These are phyloP conservation scores for Candida manassasensis DNA, from an alignment of 805 yeast species.

Conservation along the genomic window DNA sequence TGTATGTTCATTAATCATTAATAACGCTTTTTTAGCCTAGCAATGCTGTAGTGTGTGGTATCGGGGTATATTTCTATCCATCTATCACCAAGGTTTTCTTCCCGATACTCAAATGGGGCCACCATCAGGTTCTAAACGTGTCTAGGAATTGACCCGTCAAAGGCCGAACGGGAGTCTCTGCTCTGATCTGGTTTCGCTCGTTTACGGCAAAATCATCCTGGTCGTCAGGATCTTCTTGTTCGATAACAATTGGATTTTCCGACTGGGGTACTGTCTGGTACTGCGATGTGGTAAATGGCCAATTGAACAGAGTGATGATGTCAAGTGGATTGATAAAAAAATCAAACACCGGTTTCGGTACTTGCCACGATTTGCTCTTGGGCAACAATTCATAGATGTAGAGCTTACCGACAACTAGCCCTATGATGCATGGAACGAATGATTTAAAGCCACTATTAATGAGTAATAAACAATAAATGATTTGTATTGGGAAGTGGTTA, in stretches of 20 bases:
- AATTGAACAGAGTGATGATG: slow-evolving; percentile 5
- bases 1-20: not conserved
- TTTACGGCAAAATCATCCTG: slow-evolving; percentile 25
- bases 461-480: slow-evolving; percentile 29
- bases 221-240: slow-evolving; percentile 16
- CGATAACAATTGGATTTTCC: slow-evolving; percentile 2
- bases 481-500: slow-evolving; percentile 38
- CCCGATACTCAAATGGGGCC: too few species aligned
- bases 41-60: too few species aligned
- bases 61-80: too few species aligned
- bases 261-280: slow-evolving; percentile 6
- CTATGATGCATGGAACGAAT: slow-evolving; percentile 32
- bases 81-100: too few species aligned
- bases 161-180: slow-evolving; percentile 60
- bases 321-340: slow-evolving; percentile 23
- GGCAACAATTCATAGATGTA: slow-evolving; percentile 32
- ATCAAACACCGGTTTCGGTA: slow-evolving; percentile 24
- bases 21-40: too few species aligned
- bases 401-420: slow-evolving; percentile 34
- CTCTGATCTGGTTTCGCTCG: slow-evolving; percentile 29
- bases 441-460: slow-evolving; percentile 35
- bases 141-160: slow-evolving; percentile 57
- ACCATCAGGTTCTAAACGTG: slow-evolving; percentile 42
- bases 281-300: not conserved
- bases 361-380: slow-evolving; percentile 30